Evolutionary conservation across 805 yeast species (phyloP), one percentile per base, ranked within the genome.

Genomic region (Cyberlindnera mycetangii): DNA sequence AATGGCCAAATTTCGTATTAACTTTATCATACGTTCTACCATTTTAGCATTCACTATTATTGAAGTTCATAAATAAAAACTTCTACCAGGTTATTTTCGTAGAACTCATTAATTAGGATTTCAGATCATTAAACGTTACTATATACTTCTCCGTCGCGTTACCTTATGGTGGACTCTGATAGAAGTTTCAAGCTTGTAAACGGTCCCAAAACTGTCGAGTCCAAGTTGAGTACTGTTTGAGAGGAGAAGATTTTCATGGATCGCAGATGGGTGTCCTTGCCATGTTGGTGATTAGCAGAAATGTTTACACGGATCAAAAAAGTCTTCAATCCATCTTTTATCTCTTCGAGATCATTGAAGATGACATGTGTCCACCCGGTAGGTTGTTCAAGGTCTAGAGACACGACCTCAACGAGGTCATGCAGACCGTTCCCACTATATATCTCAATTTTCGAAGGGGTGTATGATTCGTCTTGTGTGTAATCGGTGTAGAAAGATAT

Each of bases 211-310:
- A 54, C 49, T 12, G 48, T 53, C 2, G 49, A 41, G n/a, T 52
- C 55, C 33, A 60, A 48, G 6, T 58, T 51, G 32, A 47, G 61
- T 10, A 57, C 53, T 40, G 64, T 58, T 15, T 58, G 54, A 6
- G 74, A 74, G 8, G 78, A 67, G 62, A 80, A 69, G 55, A 87
- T 62, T 70, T 79, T 78, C 15, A 90, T 71, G 0, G 89, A 84
- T 37, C 99, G 66, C 10, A 93, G 69, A 61, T 89, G 98, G 1
- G 96, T 83, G 62, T 93, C 99, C 59, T 92, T 93, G 37, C 99
- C 99, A 59, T 88, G 89, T 59, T 90, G 97, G 56, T 89, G 96
- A 56, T 95, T 93, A 1, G 86, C 76, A 8, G 77, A 60, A 6
- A 89, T 71, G n/a, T 74, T 60, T 14, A 89, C 53, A 48, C 85